These are phyloP conservation scores for Olyra latifolia DNA, from an alignment of 176 grass and related monocot species.

Conservation along the genomic window DNA sequence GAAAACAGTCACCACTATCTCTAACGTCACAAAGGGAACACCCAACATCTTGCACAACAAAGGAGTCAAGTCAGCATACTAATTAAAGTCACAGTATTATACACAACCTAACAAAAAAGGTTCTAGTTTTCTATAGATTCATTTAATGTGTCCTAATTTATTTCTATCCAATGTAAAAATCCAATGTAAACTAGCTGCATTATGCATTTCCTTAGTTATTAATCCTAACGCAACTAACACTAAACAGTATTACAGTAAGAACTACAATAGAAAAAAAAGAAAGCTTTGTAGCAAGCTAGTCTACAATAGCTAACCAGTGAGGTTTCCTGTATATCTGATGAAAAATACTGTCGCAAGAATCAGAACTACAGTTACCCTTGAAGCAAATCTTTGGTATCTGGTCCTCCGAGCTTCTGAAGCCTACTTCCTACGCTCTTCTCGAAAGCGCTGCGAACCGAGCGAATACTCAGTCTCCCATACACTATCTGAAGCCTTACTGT, in stretches of 20 bases:
- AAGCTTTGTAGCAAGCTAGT: neutral
- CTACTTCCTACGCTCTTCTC: conserved; percentile 77
- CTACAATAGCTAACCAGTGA: neutral
- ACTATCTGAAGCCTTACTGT: conserved; percentile 91
- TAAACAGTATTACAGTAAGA: neutral
- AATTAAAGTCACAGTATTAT: neutral
- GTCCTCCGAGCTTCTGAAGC: conserved; percentile 69
- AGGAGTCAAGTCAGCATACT: neutral
- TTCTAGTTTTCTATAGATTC: neutral
- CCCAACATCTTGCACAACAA: conserved; percentile 2
- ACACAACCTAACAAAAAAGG: neutral
- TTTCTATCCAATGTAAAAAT: neutral
- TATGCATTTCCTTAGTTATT: neutral
- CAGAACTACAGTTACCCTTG: conserved; percentile 57
- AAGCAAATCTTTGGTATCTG: conserved; percentile 73
- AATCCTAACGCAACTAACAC: neutral
- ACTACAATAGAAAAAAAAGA: neutral
- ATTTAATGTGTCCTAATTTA: neutral
- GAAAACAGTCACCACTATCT: neutral
- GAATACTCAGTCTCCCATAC: conserved; percentile 69
- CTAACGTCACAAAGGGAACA: neutral
- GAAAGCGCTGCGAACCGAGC: conserved; percentile 68
- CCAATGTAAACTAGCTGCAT: conserved; percentile 16
- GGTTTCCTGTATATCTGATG: neutral
- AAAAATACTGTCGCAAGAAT: neutral